These are phyloP conservation scores for Cyanodermella asteris DNA, from an alignment of 2,329 filamentous ascomycete genomes.

Conservation along the genomic window DNA sequence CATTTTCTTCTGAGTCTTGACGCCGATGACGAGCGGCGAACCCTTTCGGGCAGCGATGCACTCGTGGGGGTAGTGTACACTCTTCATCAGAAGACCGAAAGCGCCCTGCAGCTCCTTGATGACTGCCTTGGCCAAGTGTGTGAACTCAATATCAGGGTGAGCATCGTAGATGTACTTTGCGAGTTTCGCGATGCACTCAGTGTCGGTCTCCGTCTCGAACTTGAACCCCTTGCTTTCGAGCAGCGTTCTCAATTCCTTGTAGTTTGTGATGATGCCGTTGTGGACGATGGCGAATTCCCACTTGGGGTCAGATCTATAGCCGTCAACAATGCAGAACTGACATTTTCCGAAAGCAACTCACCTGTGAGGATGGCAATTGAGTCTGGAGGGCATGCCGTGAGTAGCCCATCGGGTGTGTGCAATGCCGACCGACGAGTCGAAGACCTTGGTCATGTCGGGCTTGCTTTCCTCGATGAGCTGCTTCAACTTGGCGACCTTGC, in stretches of 20 bases:
- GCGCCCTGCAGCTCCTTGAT: constrained; percentile 97
- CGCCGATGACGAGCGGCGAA: constrained; percentile 89
- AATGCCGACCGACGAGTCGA: constrained; percentile 96
- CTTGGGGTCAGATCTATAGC: constrained; percentile 58
- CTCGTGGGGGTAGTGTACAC: constrained; percentile 94
- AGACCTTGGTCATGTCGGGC: constrained; percentile 74
- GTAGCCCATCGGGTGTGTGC: constrained; percentile 98
- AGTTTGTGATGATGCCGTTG: constrained; percentile 99
- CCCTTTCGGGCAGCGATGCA: constrained; percentile 96
- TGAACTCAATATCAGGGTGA: constrained; percentile 87
- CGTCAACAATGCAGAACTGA: constrained; percentile 1
- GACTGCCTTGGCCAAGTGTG: constrained; percentile 86
- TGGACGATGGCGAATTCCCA: constrained; percentile 97
- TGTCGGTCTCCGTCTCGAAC: constrained; percentile 98
- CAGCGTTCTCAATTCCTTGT: constrained; percentile 95
- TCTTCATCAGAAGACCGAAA: constrained; percentile 94
- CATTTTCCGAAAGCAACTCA: constrained; percentile 24
- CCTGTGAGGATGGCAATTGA: constrained; percentile 98
- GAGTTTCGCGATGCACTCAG: constrained; percentile 96
- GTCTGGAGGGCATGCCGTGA: constrained; percentile 76
- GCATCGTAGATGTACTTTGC: constrained; percentile 95
- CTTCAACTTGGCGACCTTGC: constrained; percentile 94
- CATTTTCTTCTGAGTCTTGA: constrained; percentile 95
- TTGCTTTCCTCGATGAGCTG: constrained; percentile 68
- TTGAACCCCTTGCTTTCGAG: constrained; percentile 87